Evolutionary conservation across 208 protist genomes (phyloP).

Genomic region (Blechomonas ayalai): DNA sequence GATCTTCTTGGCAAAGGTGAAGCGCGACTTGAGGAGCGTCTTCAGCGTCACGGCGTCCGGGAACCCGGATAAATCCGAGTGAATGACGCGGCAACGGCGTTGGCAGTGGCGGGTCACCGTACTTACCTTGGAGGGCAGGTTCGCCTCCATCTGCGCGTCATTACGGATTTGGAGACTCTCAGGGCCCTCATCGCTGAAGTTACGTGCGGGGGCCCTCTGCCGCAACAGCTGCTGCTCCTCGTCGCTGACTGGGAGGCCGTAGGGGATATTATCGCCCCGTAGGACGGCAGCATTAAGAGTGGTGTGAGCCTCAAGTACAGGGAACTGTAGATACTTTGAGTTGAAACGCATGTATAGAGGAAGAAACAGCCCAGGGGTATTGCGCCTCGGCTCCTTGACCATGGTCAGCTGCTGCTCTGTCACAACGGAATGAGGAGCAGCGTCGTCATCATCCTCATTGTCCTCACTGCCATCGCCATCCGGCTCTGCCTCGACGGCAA

Average conservation of each 20-base stretch:
- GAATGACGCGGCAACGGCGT: conserved; percentile 50
- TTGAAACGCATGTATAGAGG: conserved; percentile 53
- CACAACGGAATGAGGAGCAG: conserved; percentile 21
- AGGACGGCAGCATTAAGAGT: conserved; percentile 39
- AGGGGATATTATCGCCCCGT: conserved; percentile 45
- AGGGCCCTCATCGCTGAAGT: conserved; percentile 47
- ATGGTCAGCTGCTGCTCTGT: neutral
- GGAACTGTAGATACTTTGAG: conserved; percentile 70
- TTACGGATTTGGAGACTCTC: conserved; percentile 54
- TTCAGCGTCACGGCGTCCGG: conserved; percentile 58
- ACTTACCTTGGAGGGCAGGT: conserved; percentile 72
- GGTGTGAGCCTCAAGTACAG: conserved; percentile 35
- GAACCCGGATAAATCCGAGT: conserved; percentile 64
- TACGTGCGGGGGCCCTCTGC: conserved; percentile 42
- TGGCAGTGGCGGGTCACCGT: conserved; percentile 9
- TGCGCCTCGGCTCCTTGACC: conserved; percentile 1
- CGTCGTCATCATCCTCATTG: conserved; percentile 15
- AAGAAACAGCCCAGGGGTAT: conserved; percentile 48
- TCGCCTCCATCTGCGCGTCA: conserved; percentile 81
- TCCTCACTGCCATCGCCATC: conserved; percentile 28
- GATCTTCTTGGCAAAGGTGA: conserved; percentile 73
- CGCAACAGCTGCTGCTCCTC: conserved; percentile 63
- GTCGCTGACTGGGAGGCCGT: conserved; percentile 75
- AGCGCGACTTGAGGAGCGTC: conserved; percentile 46
- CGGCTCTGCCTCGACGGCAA: conserved; percentile 17